phyloP scores from a whole-genome alignment of 352 stramenopile species.

The Lagenidium giganteum region DNA sequence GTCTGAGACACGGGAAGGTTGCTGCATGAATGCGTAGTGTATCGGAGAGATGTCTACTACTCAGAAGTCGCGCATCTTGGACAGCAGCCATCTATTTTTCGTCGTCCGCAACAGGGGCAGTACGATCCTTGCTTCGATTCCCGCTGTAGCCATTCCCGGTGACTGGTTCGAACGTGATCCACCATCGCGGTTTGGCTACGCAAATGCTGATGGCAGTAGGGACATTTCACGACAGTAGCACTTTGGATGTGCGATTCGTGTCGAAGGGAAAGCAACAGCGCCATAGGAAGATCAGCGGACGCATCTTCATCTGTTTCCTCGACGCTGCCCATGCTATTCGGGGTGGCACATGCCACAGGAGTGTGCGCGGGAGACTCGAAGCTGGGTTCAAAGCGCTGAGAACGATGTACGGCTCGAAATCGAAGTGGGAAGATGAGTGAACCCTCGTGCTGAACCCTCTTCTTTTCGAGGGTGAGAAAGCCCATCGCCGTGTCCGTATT shows the following conservation, averaged over 20 bases:
- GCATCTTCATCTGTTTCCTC: too few relatives aligned
- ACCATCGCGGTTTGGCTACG: conserved; percentile 12
- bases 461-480: conserved; percentile 30
- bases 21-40: too few relatives aligned
- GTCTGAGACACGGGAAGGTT: too few relatives aligned
- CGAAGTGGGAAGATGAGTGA: conserved; percentile 24
- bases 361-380: too few relatives aligned
- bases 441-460: conserved; percentile 21
- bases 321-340: too few relatives aligned
- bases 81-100: too few relatives aligned
- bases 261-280: too few relatives aligned
- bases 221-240: conserved; percentile 17
- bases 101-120: conserved; percentile 13
- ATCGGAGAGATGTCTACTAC: too few relatives aligned
- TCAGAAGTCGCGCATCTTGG: too few relatives aligned
- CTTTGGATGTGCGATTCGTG: neutral
- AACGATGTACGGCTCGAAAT: conserved; percentile 19
- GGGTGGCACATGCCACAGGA: too few relatives aligned
- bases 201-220: conserved; percentile 15
- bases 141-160: conserved; percentile 19
- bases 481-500: conserved; percentile 18
- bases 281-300: too few relatives aligned
- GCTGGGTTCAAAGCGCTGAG: conserved; percentile 13
- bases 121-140: conserved; percentile 15
- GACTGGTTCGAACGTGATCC: conserved; percentile 16